Evolutionary conservation across 2,329 filamentous ascomycete species (phyloP), one percentile per base, ranked within the genome.

Genomic region (Diaporthe sp.): DNA sequence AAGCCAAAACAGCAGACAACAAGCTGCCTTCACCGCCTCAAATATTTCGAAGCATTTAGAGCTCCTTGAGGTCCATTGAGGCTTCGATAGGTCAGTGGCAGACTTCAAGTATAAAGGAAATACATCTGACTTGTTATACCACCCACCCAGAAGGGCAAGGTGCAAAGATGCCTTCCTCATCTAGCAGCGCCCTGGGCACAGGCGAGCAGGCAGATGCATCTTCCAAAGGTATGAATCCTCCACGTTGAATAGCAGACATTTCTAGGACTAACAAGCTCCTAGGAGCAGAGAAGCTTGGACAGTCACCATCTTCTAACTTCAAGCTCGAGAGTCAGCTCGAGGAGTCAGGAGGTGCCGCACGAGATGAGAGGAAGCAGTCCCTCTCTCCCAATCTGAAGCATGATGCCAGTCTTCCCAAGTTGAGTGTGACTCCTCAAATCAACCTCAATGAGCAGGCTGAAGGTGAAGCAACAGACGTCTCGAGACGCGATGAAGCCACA

Each of bases 251-350:
- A 37, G 9, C 22, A n/a, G 3, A 6, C 12, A 17, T 1, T 28
- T 19, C 7, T 22, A 25, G 28, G 31, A 37, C 46, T 68, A 25
- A 68, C 10, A n/a, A 39, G 6, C 28, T 25, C n/a, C 17, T 39
- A 13, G 28, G 25, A 68, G 62, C 62, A 68, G 46, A 51, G 19
- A 68, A 37, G 7, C 8, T 46, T 68, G 62, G 28, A 17, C 62
- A 10, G 7, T 25, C 12, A 1, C 19, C 15, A 37, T 39, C 22
- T 37, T 6, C 44, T 25, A 7, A 8, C 6, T 2, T 9, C 39
- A 37, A 49, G 19, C 13, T 19, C 4, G 31, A n/a, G 3, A 31
- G 31, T 31, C 31, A 49, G 19, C n/a, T n/a, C 13, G 22, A 53
- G 44, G 17, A 15, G 13, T 51, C 28, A n/a, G 28, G 13, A 46